A percentile compares a stretch with the other conserved stretches of the same genome.
phyloP scores from a whole-genome alignment of 1,284 basidiomycete species.

The Cryptococcus floricola region DNA sequence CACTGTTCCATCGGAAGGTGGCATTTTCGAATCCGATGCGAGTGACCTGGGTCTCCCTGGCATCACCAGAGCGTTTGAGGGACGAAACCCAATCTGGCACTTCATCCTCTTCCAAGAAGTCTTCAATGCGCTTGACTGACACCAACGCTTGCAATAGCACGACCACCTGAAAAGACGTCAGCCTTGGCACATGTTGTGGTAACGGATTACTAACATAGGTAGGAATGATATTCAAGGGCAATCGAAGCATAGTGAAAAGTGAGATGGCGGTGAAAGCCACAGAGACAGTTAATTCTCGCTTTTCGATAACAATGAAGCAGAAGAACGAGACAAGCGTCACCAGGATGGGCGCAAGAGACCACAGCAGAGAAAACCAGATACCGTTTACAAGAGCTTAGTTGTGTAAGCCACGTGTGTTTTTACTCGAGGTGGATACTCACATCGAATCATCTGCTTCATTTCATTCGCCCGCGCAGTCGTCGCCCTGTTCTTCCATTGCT shows the following conservation, averaged over 20 bases:
- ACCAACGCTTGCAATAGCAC: slow-evolving; percentile 60
- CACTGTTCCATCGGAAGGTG: slow-evolving; percentile 65
- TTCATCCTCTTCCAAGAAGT: slow-evolving; percentile 77
- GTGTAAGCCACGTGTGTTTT: slow-evolving; percentile 4
- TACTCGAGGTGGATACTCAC: slow-evolving; percentile 15
- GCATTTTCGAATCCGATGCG: slow-evolving; percentile 64
- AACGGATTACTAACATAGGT: slow-evolving; percentile 26
- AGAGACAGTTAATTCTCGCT: slow-evolving; percentile 48
- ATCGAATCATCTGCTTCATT: slow-evolving; percentile 39
- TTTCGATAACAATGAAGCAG: slow-evolving; percentile 47
- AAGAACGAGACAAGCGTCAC: slow-evolving; percentile 49
- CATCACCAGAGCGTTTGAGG: slow-evolving; percentile 51
- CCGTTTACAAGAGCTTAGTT: slow-evolving; percentile 33
- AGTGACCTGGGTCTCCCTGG: slow-evolving; percentile 24
- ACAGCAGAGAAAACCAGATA: slow-evolving; percentile 34
- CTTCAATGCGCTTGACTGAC: slow-evolving; percentile 71
- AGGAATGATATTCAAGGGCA: slow-evolving; percentile 53
- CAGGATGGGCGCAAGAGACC: slow-evolving; percentile 41
- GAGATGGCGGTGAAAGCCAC: slow-evolving; percentile 50
- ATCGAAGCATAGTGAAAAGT: slow-evolving; percentile 50
- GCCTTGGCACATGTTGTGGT: not conserved
- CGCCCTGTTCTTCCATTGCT: slow-evolving; percentile 46
- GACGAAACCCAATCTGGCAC: slow-evolving; percentile 66
- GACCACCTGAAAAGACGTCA: slow-evolving; percentile 21
- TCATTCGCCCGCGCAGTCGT: slow-evolving; percentile 40